Conservation (phyloP, 2,329 filamentous ascomycete genomes). For the Fusarium lateritium region DNA sequence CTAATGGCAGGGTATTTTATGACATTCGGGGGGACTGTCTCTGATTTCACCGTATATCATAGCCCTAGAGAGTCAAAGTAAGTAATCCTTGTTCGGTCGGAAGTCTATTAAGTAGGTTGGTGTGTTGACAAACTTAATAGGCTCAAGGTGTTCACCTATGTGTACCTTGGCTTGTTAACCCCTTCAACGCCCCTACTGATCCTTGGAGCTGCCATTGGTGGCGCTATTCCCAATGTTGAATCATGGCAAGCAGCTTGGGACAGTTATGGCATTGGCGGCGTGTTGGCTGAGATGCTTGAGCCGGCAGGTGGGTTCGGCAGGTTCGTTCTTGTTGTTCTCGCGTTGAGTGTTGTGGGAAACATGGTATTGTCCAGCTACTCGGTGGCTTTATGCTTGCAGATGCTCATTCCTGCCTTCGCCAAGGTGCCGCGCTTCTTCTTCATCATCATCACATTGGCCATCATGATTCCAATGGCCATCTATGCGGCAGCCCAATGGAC, state of each 20-base stretch:
- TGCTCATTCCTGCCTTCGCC: slow-evolving; percentile 58
- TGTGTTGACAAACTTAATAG: slow-evolving; percentile 54
- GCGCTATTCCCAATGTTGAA: slow-evolving; percentile 51
- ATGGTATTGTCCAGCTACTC: slow-evolving; percentile 59
- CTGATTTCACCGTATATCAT: slow-evolving; percentile 73
- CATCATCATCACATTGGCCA: slow-evolving; percentile 57
- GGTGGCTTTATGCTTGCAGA: slow-evolving; percentile 58
- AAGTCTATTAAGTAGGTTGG: slow-evolving; percentile 46
- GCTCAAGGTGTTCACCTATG: slow-evolving; percentile 47
- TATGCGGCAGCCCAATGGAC: slow-evolving; percentile 61
- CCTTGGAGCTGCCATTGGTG: slow-evolving; percentile 59
- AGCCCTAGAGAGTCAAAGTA: slow-evolving; percentile 41
- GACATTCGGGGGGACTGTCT: slow-evolving; percentile 68
- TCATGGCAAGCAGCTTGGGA: slow-evolving; percentile 51
- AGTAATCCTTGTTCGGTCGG: background rate
- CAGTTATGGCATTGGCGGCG: slow-evolving; percentile 51
- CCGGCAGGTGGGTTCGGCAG: slow-evolving; percentile 54
- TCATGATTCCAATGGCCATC: slow-evolving; percentile 60
- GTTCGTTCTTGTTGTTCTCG: slow-evolving; percentile 53
- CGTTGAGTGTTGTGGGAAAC: slow-evolving; percentile 57
- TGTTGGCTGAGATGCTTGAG: slow-evolving; percentile 52
- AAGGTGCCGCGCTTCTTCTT: slow-evolving; percentile 61
- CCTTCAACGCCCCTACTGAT: slow-evolving; percentile 54
- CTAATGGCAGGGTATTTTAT: slow-evolving; percentile 68
- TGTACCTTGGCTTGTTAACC: slow-evolving; percentile 65